Evolutionary conservation across 176 grass and related monocot species (phyloP), one percentile per base, ranked within the genome.

Genomic region (Paspalum vaginatum): DNA sequence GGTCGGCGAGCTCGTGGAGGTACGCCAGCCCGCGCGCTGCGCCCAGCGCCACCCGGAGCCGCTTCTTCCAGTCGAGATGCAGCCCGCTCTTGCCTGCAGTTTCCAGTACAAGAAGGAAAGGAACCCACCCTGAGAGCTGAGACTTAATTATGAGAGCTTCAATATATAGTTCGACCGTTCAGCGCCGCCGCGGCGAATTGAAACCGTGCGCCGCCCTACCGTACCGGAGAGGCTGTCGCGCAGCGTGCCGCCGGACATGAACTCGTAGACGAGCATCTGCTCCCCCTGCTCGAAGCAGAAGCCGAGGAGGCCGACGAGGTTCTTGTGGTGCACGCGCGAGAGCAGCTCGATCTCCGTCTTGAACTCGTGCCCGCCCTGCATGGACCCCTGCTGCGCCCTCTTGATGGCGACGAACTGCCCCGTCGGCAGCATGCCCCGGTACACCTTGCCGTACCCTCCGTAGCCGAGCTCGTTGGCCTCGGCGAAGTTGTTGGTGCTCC

Each of bases 341-440:
- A 99, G 96, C 90, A 99, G 79, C 82, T 99, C 96, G 60, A 99
- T 99, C 88, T 99, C 96, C 0, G 90, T 99, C 81, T 99, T 95
- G 82, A 99, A 99, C 81, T 99, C 95, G 52, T 87, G 86, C 44
- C 84, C 92, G 53, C 95, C 95, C 89, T 98, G 95, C 88, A 86
- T 89, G 4, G 95, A 93, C 8, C 90, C 90, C 45, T 91, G 92
- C 69, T 86, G 92, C 65, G 90, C 92, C 75, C 92, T 85, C 91
- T 98, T 98, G 72, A 95, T 93, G 86, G 95, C 95, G 83, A 95
- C 66, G 54, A 84, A 41, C 89, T 91, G 92, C 20, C 95, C 92
- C 26, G 72, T 85, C 40, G 95, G 88, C 42, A 98, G 90, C 86
- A 88, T 86, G 71, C 88, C 95, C 60, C 79, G 73, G 62, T 95